Evolutionary conservation across 805 yeast species (phyloP).

Genomic region (Metschnikowia cerradonensis): DNA sequence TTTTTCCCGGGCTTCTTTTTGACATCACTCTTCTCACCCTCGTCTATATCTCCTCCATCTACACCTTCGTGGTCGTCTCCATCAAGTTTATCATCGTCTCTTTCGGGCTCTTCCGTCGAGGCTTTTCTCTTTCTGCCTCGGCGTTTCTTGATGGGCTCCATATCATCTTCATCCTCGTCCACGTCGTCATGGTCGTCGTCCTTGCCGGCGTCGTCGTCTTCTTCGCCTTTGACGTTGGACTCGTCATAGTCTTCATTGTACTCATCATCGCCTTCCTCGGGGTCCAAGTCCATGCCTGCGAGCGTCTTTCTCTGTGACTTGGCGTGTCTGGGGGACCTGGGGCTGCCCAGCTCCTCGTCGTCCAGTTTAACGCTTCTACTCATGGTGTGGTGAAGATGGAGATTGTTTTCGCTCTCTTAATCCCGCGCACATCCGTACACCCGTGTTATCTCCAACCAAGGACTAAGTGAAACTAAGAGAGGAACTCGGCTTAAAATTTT

Average conservation of each 20-base stretch:
- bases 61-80: not conserved
- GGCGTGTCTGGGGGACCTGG: slow-evolving; percentile 16
- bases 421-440: slow-evolving; percentile 2
- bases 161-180: slow-evolving; percentile 7
- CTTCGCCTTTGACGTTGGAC: slow-evolving; percentile 16
- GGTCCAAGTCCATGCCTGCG: slow-evolving; percentile 20
- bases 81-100: slow-evolving; percentile 8
- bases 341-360: slow-evolving; percentile 7
- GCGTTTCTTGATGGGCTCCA: slow-evolving; percentile 9
- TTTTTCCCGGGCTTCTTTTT: slow-evolving; percentile 25
- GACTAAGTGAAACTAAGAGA: no score
- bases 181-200: slow-evolving; percentile 14
- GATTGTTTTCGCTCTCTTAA: slow-evolving; percentile 1
- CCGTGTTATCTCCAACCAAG: not conserved
- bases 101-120: slow-evolving; percentile 15
- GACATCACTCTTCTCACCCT: slow-evolving; percentile 14
- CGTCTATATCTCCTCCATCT: slow-evolving; percentile 7
- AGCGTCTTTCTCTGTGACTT: slow-evolving; percentile 12
- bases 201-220: slow-evolving; percentile 15
- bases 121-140: slow-evolving; percentile 17
- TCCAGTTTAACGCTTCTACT: slow-evolving; percentile 6
- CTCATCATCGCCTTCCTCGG: slow-evolving; percentile 19
- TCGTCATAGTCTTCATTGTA: slow-evolving; percentile 19
- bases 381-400: not conserved
- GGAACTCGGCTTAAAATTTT: no score